Evolutionary conservation across 768 basidiomycete genomes (phyloP), one percentile per base, ranked within the genome.

Genomic region (Boletus sp.): DNA sequence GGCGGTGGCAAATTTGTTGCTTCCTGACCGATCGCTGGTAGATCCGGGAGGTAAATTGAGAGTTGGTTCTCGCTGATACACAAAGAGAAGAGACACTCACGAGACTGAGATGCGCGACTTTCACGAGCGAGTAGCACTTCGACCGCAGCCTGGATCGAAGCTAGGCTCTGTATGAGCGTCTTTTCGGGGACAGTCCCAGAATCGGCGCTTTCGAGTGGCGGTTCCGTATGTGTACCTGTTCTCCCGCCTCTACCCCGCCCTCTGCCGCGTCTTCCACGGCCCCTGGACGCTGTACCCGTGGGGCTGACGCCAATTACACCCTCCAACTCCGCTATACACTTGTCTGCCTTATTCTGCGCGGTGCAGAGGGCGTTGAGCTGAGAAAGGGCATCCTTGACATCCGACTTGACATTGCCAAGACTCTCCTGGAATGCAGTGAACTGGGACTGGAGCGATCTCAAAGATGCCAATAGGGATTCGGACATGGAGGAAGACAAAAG

Each of bases 61-160:
- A 14, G 19, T 30, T 10, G 40, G 30, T 38, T 39, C 29, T n/a
- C 40, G 19, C 14, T 17, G 6, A 5, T 1, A 37, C 3, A 25
- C 25, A 50, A 29, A 34, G 25, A 57, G 15, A 30, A 11, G 25
- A 32, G 37, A 33, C 8, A 62, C 64, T 30, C 40, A 66, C 64
- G 34, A 13, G 40, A 37, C 9, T 23, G 47, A 25, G 50, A 52
- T 29, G 33, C 6, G 14, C 35, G 27, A 19, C 47, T 23, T 25
- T 51, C 47, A n/a, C 53, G 64, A 21, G 49, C 40, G 25, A 69
- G 58, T 4, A 70, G 21, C n/a, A 51, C 39, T 5, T 60, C 57
- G 19, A 70, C 43, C 14, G 63, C 53, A 42, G 57, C 50, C 42
- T 64, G 64, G 30, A 69, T 64, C 32, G 56, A 42, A 47, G 55